These are phyloP conservation scores for Kwoniella heveanensis DNA, from an alignment of 768 basidiomycete species.

Conservation along the genomic window DNA sequence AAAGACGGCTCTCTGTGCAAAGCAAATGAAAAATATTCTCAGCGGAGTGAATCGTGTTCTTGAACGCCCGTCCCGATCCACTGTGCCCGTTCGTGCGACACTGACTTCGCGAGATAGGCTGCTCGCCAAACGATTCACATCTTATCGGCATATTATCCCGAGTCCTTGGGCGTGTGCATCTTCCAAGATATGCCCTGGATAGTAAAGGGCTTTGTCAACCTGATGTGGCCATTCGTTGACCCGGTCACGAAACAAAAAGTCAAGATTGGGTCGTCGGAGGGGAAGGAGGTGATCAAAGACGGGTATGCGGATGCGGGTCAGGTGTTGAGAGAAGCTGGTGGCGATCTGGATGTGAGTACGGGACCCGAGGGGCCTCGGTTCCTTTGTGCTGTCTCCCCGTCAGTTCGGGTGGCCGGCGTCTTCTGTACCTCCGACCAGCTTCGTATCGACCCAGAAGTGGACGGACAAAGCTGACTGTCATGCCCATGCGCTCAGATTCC, in stretches of 20 bases:
- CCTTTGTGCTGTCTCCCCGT: too few relatives aligned
- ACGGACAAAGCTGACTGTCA: too few relatives aligned
- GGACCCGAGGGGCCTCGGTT: too few relatives aligned
- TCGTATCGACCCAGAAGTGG: too few relatives aligned
- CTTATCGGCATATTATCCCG: slow-evolving; percentile 47
- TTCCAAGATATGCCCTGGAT: slow-evolving; percentile 50
- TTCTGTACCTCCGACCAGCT: too few relatives aligned
- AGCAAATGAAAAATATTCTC: too few relatives aligned
- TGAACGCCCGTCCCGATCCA: too few relatives aligned
- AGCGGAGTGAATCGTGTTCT: too few relatives aligned
- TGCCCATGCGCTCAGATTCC: slow-evolving; percentile 39
- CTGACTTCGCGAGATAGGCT: slow-evolving; percentile 33
- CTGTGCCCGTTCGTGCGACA: too few relatives aligned
- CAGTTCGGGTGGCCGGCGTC: too few relatives aligned
- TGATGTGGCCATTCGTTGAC: slow-evolving; percentile 57
- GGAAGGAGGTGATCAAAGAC: slow-evolving; percentile 19
- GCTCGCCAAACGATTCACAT: slow-evolving; percentile 44
- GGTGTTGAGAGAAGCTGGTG: slow-evolving; percentile 48
- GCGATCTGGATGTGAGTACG: slow-evolving; percentile 44
- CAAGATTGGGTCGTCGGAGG: slow-evolving; percentile 28
- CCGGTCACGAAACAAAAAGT: slow-evolving; percentile 42
- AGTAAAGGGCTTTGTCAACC: slow-evolving; percentile 46
- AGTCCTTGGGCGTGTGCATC: slow-evolving; percentile 38
- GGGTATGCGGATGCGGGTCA: slow-evolving; percentile 31
- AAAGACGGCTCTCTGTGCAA: too few relatives aligned